Base-by-base conservation (phyloP, 345 rosid species). In the Salix dunnii region DNA sequence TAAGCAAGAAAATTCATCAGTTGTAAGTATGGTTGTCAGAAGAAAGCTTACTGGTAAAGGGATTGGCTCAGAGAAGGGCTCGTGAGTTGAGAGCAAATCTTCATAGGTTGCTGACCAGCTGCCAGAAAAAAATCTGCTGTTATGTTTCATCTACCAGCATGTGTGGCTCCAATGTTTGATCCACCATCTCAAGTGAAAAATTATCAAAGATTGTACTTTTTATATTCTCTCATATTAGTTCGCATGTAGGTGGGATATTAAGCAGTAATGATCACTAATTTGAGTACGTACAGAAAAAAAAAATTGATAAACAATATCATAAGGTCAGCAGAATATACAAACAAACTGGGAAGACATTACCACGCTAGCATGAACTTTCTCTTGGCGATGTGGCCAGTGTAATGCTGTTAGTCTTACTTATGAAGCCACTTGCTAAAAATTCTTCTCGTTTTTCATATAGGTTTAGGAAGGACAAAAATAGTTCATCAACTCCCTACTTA, bases 71-170 rank as follows among this genome's bases (percentile, higher is more conserved):
- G 97, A 75, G 85, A 94, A 94, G 49, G 97, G 97, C 71, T 90
- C 94, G 55, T 85, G 84, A 58, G 89, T 89, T 71, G 89, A 86
- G 65, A 94, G 94, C 69, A 92, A 90, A 70, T 92, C 98, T 78
- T 92, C 98, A 72, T 92, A 92, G 14, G 97, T 86, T 30, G 88
- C 90, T 10, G 97, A 87, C 97, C 98, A 92, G 90, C 98, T 94
- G 90, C 87, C 86, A 72, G 73, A 25, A 75, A 79, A 80, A 48
- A 72, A 66, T 70, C 17, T 5, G n/a, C 43, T 27, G 66, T 89
- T 81, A 86, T 75, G 79, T 72, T 78, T 53, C 53, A 35, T 62
- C 20, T 28, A 62, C 21, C 36, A 10, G 28, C 21, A 79, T 14
- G 25, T 67, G 40, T 9, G 36, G 23, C 2, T 33, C 63, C 28